phyloP scores from a whole-genome alignment of 2,329 filamentous ascomycete species.

The Sarocladium kiliense region DNA sequence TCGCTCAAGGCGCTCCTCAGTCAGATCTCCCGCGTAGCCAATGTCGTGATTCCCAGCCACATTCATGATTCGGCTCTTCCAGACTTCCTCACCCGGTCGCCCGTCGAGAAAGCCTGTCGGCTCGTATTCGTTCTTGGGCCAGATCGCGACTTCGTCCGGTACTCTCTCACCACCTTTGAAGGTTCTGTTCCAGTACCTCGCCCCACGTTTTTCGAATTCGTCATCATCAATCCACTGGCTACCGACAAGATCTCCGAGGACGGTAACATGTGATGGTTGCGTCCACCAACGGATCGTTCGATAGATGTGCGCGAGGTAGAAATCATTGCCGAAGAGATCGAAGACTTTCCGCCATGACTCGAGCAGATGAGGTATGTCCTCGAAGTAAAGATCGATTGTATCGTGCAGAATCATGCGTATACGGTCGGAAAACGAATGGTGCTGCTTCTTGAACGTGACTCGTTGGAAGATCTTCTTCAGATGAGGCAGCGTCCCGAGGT shows the following conservation, averaged over 20 bases:
- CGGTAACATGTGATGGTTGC: conserved; percentile 77
- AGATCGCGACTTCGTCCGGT: conserved; percentile 46
- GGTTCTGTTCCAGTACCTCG: conserved; percentile 75
- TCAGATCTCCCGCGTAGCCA: conserved; percentile 90
- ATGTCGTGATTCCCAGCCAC: conserved; percentile 95
- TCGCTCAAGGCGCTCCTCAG: conserved; percentile 64
- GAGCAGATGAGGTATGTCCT: conserved; percentile 65
- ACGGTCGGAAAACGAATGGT: conserved; percentile 45
- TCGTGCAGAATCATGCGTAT: conserved; percentile 52
- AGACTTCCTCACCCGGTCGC: conserved; percentile 43
- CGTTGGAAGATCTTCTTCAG: conserved; percentile 41
- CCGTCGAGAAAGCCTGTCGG: conserved; percentile 44
- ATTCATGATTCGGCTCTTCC: conserved; percentile 78
- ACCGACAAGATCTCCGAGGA: conserved; percentile 85
- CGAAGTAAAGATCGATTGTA: conserved; percentile 53
- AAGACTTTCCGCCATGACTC: conserved; percentile 70
- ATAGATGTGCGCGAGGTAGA: conserved; percentile 91
- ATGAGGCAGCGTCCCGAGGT: conserved; percentile 50
- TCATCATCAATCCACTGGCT: conserved; percentile 89
- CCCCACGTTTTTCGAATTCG: conserved; percentile 72
- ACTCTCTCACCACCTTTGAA: conserved; percentile 66
- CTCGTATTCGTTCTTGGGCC: conserved; percentile 44
- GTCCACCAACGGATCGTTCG: conserved; percentile 79
- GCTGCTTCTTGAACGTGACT: conserved; percentile 39
- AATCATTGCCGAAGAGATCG: conserved; percentile 90